These are phyloP conservation scores for Jatropha multifida DNA, from an alignment of 441 rosid genomes.

Conservation along the genomic window DNA sequence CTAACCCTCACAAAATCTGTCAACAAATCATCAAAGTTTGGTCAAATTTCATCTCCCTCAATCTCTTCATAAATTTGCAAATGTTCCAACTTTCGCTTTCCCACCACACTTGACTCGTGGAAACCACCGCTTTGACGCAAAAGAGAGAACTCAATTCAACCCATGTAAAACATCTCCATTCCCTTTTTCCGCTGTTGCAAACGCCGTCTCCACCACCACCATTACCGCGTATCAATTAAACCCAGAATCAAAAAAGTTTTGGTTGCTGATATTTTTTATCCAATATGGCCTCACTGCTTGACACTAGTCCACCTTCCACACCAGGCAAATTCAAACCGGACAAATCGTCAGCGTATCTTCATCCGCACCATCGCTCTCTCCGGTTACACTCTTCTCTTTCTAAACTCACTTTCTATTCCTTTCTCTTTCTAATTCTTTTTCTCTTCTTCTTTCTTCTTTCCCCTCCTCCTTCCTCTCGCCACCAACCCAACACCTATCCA, in stretches of 20 bases:
- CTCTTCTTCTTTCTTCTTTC: conserved; percentile 40
- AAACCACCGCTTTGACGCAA: no score
- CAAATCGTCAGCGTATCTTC: conserved; percentile 29
- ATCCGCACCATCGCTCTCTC: conserved; percentile 44
- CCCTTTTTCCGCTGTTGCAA: no score
- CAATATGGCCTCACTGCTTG: conserved; percentile 43
- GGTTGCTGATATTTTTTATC: not conserved
- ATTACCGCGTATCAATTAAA: not conserved
- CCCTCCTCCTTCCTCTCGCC: conserved; percentile 35
- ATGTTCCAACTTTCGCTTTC: no score
- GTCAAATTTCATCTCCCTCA: not conserved
- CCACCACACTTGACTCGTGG: not conserved
- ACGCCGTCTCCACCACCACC: not conserved
- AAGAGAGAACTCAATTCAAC: no score
- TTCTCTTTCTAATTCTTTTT: conserved; percentile 41
- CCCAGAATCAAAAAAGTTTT: not conserved
- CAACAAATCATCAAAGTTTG: not conserved
- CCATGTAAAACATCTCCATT: no score
- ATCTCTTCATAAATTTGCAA: not conserved
- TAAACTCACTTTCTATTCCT: conserved; percentile 50
- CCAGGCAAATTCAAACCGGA: conserved; percentile 66
- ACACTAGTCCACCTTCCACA: conserved; percentile 55
- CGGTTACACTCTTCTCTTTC: conserved; percentile 45
- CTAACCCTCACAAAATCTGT: not conserved
- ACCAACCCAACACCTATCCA: conserved; percentile 27